Base-by-base conservation (phyloP, 2,329 filamentous ascomycete species). In the Alternaria ventricosa region DNA sequence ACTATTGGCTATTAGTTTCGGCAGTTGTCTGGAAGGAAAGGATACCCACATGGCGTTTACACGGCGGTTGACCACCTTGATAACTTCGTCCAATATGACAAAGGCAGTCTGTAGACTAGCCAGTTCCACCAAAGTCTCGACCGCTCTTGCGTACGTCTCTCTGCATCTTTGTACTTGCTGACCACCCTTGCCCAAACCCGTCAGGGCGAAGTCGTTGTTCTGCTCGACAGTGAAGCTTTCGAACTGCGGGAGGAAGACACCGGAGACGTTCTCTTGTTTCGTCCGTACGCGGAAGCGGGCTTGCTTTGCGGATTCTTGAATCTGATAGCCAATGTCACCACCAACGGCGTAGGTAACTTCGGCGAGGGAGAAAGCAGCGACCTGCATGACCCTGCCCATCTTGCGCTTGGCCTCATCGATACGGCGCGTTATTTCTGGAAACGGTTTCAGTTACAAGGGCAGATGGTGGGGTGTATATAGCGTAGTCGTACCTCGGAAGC, bases 331-430 rank as follows among this genome's bases (percentile, higher is more conserved):
- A 74, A 99, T 97, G 76, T 97, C 78, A 75, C 95, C 94, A 67
- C 96, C 96, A 27, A 97, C 94, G 25, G 96, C 96, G 77, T 99
- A 99, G 53, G 94, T 97, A 60, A 99, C 96, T 84, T 98, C 96
- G 64, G 96, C 96, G 18, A 99, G 87, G 46, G 95, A 98, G 83
- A 99, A 98, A 49, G 96, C 94, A 44, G 96, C 96, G 77, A 99
- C 97, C 82, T 98, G 95, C 96, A 99, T 99, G 41, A 99, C 96
- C 33, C 95, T 89, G 61, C 96, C 96, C 95, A 99, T 99, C 85
- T 99, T 99, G 74, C 94, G 92, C 83, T 99, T 99, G 45, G 96
- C 96, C 82, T 99, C 96, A 84, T 99, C 95, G 82, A 99, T 99
- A 77, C 96, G 92, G 80, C 90, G 89, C 54, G 96, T 97, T 76